phyloP scores from a whole-genome alignment of 192 early-diverging fungal genomes.

The Coemansia pectinata region DNA sequence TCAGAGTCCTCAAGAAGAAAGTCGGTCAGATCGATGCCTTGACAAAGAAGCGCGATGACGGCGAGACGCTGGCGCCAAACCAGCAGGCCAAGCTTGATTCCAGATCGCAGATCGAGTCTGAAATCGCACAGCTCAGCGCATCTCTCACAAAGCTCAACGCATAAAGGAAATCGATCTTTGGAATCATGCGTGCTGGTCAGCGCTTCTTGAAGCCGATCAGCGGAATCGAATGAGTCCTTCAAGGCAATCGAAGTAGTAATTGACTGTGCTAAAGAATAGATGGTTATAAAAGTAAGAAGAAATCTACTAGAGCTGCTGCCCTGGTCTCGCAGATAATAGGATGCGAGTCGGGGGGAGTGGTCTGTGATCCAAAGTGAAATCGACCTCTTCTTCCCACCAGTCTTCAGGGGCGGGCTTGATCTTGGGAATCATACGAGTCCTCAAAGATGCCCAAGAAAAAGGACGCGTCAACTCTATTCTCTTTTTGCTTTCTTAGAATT shows the following conservation, averaged over 20 bases:
- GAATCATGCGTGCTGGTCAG: no score
- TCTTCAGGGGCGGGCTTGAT: not conserved
- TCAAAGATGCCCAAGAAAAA: not conserved
- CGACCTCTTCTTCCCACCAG: no score
- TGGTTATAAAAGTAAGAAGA: no score
- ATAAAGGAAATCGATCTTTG: not conserved
- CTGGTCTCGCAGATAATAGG: no score
- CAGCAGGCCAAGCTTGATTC: constrained; percentile 44
- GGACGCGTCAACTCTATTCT: not conserved
- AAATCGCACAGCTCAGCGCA: constrained; percentile 28
- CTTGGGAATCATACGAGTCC: not conserved
- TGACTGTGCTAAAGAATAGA: no score
- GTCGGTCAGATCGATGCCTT: constrained; percentile 86
- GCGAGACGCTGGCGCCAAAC: constrained; percentile 75
- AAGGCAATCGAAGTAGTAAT: no score
- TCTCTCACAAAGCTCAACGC: constrained; percentile 19
- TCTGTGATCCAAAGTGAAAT: no score
- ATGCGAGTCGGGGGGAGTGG: no score
- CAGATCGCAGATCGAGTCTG: constrained; percentile 27
- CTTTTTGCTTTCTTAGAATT: not conserved
- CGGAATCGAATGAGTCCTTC: no score
- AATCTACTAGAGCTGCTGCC: no score
- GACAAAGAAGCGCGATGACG: constrained; percentile 72
- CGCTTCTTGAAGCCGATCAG: no score
- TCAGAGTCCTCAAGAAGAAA: constrained; percentile 89